Evolutionary conservation across 1,284 basidiomycete genomes (phyloP).

Genomic region (Apiotrichum gracile): DNA sequence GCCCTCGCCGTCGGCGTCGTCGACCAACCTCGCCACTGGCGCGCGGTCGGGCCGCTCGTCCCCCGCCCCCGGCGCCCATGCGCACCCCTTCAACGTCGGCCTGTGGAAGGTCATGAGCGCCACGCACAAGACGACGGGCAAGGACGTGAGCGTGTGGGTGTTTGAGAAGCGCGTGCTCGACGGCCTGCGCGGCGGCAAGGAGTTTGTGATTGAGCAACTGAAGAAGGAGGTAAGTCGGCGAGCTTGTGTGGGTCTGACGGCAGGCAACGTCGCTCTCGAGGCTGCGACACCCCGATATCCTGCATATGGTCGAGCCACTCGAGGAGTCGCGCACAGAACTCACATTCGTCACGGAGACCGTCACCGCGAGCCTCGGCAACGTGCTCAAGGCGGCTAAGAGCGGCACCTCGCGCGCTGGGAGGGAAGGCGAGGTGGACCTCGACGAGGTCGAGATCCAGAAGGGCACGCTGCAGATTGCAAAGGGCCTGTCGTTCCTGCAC

Average conservation of each 20-base stretch:
- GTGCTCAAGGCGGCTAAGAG: slow-evolving; percentile 56
- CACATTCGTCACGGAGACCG: slow-evolving; percentile 86
- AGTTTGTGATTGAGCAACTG: slow-evolving; percentile 70
- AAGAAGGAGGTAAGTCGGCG: slow-evolving; percentile 70
- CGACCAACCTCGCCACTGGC: slow-evolving; percentile 40
- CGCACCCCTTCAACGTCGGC: slow-evolving; percentile 60
- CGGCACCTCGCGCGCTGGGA: slow-evolving; percentile 49
- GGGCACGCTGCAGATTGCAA: slow-evolving; percentile 87
- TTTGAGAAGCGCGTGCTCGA: slow-evolving; percentile 76
- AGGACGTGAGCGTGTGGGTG: slow-evolving; percentile 82
- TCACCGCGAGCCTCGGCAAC: slow-evolving; percentile 56
- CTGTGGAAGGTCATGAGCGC: slow-evolving; percentile 80
- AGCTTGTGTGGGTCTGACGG: slow-evolving; percentile 5
- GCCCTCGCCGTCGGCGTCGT: slow-evolving; percentile 30
- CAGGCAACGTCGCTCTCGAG: slow-evolving; percentile 80
- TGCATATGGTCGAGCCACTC: slow-evolving; percentile 98
- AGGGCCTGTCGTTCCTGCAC: slow-evolving; percentile 88
- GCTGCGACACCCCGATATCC: slow-evolving; percentile 85
- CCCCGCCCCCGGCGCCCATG: slow-evolving; percentile 31
- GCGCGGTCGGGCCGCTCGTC: slow-evolving; percentile 42
- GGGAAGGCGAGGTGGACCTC: slow-evolving; percentile 74
- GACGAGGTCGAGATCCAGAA: slow-evolving; percentile 76
- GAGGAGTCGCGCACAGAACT: slow-evolving; percentile 84
- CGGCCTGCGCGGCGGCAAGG: slow-evolving; percentile 61
- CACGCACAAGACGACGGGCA: slow-evolving; percentile 76